phyloP scores from a whole-genome alignment of 352 stramenopile species.

The Globisporangium alternatum region DNA sequence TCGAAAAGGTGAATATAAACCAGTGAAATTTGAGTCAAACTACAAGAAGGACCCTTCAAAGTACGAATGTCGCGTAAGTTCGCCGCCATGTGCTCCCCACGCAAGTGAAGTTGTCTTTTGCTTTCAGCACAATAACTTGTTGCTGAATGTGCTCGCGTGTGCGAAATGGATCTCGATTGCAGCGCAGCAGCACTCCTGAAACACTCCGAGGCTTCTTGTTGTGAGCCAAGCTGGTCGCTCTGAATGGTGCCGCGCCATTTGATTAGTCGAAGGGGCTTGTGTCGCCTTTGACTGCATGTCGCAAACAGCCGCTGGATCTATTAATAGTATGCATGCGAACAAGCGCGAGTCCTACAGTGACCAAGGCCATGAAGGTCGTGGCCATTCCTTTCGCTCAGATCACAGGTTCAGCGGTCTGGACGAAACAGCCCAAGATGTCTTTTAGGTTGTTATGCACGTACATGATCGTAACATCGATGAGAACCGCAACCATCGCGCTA shows the following conservation, averaged over 20 bases:
- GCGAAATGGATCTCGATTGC: not conserved
- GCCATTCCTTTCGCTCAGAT: too few relatives aligned
- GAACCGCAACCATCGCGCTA: too few relatives aligned
- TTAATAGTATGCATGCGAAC: too few relatives aligned
- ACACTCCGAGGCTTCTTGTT: not conserved
- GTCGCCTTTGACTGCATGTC: not conserved
- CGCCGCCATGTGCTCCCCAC: not conserved
- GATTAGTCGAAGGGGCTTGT: not conserved
- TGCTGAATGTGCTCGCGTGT: too few relatives aligned
- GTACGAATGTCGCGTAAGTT: not conserved
- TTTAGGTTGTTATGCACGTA: too few relatives aligned
- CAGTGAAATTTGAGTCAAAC: not conserved
- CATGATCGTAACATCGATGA: too few relatives aligned
- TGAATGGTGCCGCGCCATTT: not conserved
- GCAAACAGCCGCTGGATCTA: not conserved
- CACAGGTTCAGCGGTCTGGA: too few relatives aligned
- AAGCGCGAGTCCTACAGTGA: too few relatives aligned
- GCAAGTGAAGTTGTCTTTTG: not conserved
- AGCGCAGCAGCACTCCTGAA: not conserved
- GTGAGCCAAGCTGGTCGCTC: not conserved
- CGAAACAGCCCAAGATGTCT: too few relatives aligned
- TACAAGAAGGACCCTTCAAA: not conserved
- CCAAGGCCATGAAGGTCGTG: too few relatives aligned
- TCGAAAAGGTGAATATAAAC: not conserved
- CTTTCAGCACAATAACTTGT: not conserved